These are phyloP conservation scores for Cynanchum wilfordii DNA, from an alignment of 257 asterid genomes.

Conservation along the genomic window DNA sequence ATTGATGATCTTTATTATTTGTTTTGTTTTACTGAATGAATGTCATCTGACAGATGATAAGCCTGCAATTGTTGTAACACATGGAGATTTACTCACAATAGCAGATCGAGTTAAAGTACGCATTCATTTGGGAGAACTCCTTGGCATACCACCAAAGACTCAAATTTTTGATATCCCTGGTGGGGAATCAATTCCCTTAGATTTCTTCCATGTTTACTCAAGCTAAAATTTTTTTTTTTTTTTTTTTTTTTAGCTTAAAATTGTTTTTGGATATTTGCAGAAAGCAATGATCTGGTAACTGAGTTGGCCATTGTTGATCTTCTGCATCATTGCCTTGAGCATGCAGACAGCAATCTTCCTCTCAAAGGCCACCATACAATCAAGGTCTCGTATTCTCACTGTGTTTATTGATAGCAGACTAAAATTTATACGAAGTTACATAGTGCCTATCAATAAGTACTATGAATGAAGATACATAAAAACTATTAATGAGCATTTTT, in stretches of 20 bases:
- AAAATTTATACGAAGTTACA: too few relatives aligned
- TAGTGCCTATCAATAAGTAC: too few relatives aligned
- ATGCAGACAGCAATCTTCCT: constrained; percentile 65
- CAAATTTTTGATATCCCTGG: constrained; percentile 90
- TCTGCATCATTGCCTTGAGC: constrained; percentile 60
- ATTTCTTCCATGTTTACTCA: neutral
- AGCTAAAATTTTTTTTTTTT: neutral
- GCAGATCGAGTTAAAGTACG: constrained; percentile 55
- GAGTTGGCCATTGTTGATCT: constrained; percentile 44
- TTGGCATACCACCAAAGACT: constrained; percentile 60
- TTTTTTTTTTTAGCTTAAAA: neutral
- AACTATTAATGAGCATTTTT: too few relatives aligned
- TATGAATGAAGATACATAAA: too few relatives aligned
- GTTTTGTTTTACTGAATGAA: neutral
- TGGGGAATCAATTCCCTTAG: constrained; percentile 10
- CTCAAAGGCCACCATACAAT: constrained; percentile 15
- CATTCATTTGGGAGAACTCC: constrained; percentile 53
- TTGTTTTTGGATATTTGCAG: constrained; percentile 35
- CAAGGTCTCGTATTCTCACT: constrained; percentile 40
- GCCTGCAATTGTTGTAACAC: constrained; percentile 80
- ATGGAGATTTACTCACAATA: constrained; percentile 72
- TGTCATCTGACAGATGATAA: constrained; percentile 53
- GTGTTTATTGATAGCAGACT: too few relatives aligned
- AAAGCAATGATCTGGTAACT: constrained; percentile 38
- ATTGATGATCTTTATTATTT: neutral